phyloP scores from a whole-genome alignment of 805 yeast species.

The Saccharomycopsis fibuligera region DNA sequence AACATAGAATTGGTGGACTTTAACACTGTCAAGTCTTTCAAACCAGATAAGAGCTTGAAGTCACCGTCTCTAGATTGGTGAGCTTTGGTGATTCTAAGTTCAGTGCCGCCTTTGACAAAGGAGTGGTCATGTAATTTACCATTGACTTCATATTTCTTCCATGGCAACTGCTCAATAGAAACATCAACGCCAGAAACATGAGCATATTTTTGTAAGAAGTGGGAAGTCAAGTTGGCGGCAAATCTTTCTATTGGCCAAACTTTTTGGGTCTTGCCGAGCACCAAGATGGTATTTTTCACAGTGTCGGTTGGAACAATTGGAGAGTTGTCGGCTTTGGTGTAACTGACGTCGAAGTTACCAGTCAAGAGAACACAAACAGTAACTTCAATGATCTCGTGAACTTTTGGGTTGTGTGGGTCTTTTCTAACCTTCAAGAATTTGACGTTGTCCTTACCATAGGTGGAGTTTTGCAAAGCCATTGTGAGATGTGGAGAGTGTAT shows the following conservation, averaged over 20 bases:
- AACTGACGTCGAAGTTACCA: conserved; percentile 75
- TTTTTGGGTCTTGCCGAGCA: conserved; percentile 75
- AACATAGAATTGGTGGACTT: conserved; percentile 92
- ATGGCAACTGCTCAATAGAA: conserved; percentile 62
- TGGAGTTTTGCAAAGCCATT: conserved; percentile 36
- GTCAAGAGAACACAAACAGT: conserved; percentile 68
- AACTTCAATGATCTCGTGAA: conserved; percentile 81
- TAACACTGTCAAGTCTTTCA: conserved; percentile 75
- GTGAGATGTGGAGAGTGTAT: background rate
- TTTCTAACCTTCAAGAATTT: conserved; percentile 85
- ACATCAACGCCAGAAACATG: conserved; percentile 73
- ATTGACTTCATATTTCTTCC: conserved; percentile 71
- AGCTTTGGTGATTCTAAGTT: conserved; percentile 57
- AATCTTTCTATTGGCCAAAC: conserved; percentile 90
- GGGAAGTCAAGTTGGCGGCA: conserved; percentile 78
- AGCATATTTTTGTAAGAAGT: conserved; percentile 68
- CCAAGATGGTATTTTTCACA: conserved; percentile 79
- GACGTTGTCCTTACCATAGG: conserved; percentile 91
- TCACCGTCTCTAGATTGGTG: conserved; percentile 45
- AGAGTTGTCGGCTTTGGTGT: conserved; percentile 82
- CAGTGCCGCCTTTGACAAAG: conserved; percentile 79
- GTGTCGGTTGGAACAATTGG: conserved; percentile 94
- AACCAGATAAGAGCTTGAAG: conserved; percentile 55
- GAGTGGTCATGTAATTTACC: conserved; percentile 81
- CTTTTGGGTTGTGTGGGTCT: conserved; percentile 62